These are phyloP conservation scores for Francoa sonchifolia DNA, from an alignment of 441 rosid genomes.

Conservation along the genomic window DNA sequence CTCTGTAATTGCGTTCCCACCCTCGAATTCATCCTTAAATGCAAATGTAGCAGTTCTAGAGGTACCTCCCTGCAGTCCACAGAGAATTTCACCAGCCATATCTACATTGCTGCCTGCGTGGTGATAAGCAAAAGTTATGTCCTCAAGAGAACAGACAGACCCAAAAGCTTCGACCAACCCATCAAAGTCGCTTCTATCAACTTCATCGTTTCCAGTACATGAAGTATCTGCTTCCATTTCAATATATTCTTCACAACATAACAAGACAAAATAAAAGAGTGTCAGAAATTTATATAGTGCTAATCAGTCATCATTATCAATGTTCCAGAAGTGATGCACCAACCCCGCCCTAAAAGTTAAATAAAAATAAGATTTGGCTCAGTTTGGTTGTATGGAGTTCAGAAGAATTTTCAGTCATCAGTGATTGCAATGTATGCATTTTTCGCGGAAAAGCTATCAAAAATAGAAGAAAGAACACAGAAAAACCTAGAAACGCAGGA, in stretches of 20 bases:
- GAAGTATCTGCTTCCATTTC: conserved; percentile 5
- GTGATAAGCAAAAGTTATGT: conserved; percentile 30
- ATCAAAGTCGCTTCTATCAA: conserved; percentile 11
- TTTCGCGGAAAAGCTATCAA: too few species aligned
- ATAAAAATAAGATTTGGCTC: too few species aligned
- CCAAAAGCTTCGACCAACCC: conserved; percentile 36
- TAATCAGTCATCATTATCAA: too few species aligned
- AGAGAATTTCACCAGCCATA: conserved; percentile 34
- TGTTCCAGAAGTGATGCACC: too few species aligned
- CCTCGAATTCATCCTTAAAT: conserved; percentile 13
- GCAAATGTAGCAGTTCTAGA: conserved; percentile 4
- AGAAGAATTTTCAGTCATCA: too few species aligned
- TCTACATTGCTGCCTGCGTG: conserved; percentile 24
- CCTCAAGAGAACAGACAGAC: conserved; percentile 32
- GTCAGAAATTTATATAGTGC: too few species aligned
- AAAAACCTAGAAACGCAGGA: too few species aligned
- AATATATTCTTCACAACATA: conserved; percentile 7
- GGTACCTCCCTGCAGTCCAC: conserved; percentile 18
- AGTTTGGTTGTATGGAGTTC: too few species aligned
- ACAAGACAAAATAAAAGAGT: not conserved
- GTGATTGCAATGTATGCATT: too few species aligned
- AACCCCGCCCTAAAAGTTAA: too few species aligned
- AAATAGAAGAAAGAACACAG: too few species aligned
- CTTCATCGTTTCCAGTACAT: conserved; percentile 7
- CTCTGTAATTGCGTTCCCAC: conserved; percentile 7